Evolutionary conservation across 768 basidiomycete species (phyloP).

Genomic region (Termitomyces sp.): DNA sequence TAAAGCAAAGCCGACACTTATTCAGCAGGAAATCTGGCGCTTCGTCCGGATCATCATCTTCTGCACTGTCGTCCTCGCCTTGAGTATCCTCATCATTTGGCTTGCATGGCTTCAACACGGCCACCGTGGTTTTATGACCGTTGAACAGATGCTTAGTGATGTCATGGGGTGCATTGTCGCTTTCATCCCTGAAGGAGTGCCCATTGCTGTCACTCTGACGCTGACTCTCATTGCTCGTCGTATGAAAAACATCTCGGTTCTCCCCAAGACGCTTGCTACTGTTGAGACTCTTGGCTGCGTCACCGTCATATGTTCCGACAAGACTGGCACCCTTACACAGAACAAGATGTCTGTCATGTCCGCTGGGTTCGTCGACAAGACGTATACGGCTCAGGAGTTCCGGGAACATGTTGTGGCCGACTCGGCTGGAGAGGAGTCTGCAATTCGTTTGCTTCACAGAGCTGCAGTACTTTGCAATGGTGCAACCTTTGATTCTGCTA

Average conservation of each 20-base stretch:
- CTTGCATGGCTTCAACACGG: constrained; percentile 34
- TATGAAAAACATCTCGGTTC: constrained; percentile 12
- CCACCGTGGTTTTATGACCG: constrained; percentile 41
- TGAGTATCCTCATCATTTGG: constrained; percentile 36
- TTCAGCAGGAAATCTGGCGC: constrained; percentile 42
- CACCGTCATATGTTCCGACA: constrained; percentile 44
- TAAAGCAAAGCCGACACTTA: constrained; percentile 39
- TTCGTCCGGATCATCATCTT: constrained; percentile 48
- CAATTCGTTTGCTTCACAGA: constrained; percentile 21
- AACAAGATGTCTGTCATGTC: constrained; percentile 54
- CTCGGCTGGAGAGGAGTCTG: constrained; percentile 1
- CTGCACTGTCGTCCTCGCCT: constrained; percentile 32
- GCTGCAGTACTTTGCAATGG: constrained; percentile 50
- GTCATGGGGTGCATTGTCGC: constrained; percentile 41
- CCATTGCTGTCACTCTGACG: constrained; percentile 51
- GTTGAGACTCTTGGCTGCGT: constrained; percentile 65
- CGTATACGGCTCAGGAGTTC: constrained; percentile 21
- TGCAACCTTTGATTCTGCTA: constrained; percentile 38
- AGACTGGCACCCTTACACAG: constrained; percentile 56
- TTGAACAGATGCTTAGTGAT: constrained; percentile 46
- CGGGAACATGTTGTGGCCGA: background rate
- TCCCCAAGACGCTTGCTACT: constrained; percentile 47
- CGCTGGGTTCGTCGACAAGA: constrained; percentile 28
- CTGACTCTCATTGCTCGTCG: constrained; percentile 21
- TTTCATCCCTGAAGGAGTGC: constrained; percentile 43